Evolutionary conservation across 2,329 filamentous ascomycete species (phyloP), one percentile per base, ranked within the genome.

Genomic region (Chrysosporium queenslandicum): DNA sequence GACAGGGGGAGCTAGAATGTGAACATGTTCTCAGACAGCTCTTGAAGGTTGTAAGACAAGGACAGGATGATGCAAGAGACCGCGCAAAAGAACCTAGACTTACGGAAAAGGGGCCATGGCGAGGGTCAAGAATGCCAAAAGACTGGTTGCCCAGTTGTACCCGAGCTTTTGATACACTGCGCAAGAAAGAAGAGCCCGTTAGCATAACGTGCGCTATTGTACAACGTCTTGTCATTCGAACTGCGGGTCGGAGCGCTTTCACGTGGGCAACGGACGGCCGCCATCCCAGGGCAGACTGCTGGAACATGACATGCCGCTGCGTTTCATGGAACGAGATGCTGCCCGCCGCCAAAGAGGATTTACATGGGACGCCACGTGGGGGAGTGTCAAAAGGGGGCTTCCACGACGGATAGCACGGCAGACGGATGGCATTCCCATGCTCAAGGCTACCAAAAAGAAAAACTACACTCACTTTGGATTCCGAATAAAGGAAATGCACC

Each of bases 401-500:
- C 21, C 2, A 14, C 25, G 16, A 25, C 49, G 49, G 49, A n/a
- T 51, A 45, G 48, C 37, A 50, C 48, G 49, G 49, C 49, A 45
- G 40, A 25, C 25, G 2, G 8, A 9, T 36, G 25, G 43, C 16
- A 20, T 23, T 16, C 16, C 20, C 25, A 43, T 21, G 12, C 21
- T 43, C 40, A 34, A 46, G 29, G 29, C n/a, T n/a, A 9, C 39
- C 21, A n/a, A 18, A 11, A n/a, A 45, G 3, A 9, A 12, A 14
- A 42, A 41, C 27, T 8, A 6, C 18, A 62, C 70, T 64, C 63
- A 72, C 67, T 70, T 57, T 74, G 83, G 25, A 80, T 77, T 14
- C 84, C 84, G 64, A 90, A 89, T 2, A 89, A 71, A 12, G 86
- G 85, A 59, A 90, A 90, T 2, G 81, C 79, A 49, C 87, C 87